Conservation (phyloP, 352 stramenopile genomes). For the Pythium volutum region DNA sequence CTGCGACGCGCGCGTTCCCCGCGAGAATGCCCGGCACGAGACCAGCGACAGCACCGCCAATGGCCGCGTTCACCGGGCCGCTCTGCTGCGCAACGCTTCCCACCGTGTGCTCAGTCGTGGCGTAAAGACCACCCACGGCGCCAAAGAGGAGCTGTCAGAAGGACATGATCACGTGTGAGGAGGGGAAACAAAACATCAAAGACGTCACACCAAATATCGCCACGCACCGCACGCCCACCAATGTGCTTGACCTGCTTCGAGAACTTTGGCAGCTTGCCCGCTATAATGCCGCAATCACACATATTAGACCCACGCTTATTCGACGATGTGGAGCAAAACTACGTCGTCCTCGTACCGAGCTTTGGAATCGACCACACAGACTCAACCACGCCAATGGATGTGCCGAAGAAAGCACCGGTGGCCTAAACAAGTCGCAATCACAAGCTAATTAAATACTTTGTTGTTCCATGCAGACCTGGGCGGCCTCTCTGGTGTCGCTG, state of each 20-base stretch:
- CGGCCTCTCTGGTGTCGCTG: background rate
- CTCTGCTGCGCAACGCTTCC: constrained; percentile 68
- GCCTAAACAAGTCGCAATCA: constrained; percentile 30
- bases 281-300: constrained; percentile 25
- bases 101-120: constrained; percentile 60
- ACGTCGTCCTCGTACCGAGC: constrained; percentile 47
- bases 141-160: constrained; percentile 64
- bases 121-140: constrained; percentile 56
- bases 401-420: constrained; percentile 76
- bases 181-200: background rate
- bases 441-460: background rate
- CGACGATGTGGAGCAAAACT: background rate
- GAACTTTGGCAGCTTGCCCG: constrained; percentile 79
- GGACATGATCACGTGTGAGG: background rate
- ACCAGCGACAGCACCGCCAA: constrained; percentile 63
- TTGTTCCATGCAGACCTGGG: background rate
- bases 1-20: constrained; percentile 68
- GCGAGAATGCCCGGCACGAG: constrained; percentile 69
- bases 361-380: constrained; percentile 87
- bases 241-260: constrained; percentile 76
- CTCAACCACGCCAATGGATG: constrained; percentile 68
- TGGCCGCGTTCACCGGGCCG: constrained; percentile 60
- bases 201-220: background rate
- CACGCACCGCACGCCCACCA: constrained; percentile 64
- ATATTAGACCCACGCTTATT: background rate